Base-by-base conservation (phyloP, 805 yeast species). In the Yarrowia deformans region DNA sequence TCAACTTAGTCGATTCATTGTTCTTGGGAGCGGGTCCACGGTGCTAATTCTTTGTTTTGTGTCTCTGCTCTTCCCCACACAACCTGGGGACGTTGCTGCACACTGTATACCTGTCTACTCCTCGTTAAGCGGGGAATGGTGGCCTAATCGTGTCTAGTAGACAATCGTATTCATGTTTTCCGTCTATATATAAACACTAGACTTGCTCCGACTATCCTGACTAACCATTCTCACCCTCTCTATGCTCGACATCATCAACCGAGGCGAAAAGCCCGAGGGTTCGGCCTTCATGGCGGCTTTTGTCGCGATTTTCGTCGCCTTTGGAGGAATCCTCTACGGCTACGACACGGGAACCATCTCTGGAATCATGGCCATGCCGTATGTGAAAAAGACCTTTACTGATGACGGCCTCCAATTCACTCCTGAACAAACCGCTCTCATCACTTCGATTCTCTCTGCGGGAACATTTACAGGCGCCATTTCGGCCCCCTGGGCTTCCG, bases 261-360 rank as follows among this genome's bases (percentile, higher is more conserved):
- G 66, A 18, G 71, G 55, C n/a, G 70, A 45, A 35, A 69, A 69
- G 35, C 60, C 49, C 32, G 74, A 73, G 49, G 72, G 73, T 73
- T 86, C 91, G 0, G 82, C 88, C 2, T 78, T 82, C 55, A 86
- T 88, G 83, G 91, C 96, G 3, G 77, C 90, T 42, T 79, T 84
- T 9, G 93, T 92, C 4, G 97, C 97, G 70, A 75, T 86, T 29
- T 88, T 91, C 70, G 94, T 95, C 12, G 96, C 97, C 14, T 84
- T 90, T n/a, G 97, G 97, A 35, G 97, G 97, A 0, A 90, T 92
- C 76, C 80, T 92, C 50, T 92, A 89, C 76, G 97, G 97, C 1
- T 93, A 90, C 76, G 97, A 92, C 77, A 92, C 97, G 0, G 97
- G 97, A 1, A 80, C 91, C 58, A 89, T 91, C 66, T 91, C 91